Conservation (phyloP, 164 flowering plant species). For the Litsea cubeba region DNA sequence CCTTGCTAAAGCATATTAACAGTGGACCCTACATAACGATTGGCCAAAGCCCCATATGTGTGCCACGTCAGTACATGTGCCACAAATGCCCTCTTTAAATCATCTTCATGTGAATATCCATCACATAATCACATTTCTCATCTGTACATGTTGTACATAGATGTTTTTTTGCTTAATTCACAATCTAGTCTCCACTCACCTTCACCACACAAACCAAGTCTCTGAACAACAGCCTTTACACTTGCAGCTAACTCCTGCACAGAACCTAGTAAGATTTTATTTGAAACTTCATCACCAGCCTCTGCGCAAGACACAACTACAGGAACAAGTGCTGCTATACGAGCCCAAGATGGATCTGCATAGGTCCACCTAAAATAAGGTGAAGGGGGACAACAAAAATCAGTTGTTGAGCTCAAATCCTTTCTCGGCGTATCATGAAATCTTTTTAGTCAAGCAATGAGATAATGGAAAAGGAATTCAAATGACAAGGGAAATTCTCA, state of each 20-base stretch:
- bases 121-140: not conserved
- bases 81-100: not conserved
- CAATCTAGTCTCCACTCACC: slow-evolving; percentile 32
- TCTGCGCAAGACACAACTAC: slow-evolving; percentile 86
- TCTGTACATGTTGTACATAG: not conserved
- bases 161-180: not conserved
- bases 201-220: slow-evolving; percentile 75
- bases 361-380: slow-evolving; percentile 64
- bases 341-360: slow-evolving; percentile 98
- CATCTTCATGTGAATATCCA: not conserved
- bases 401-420: not conserved
- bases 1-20: not conserved
- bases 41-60: not conserved
- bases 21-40: not conserved
- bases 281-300: slow-evolving; percentile 78
- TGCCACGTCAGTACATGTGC: not conserved
- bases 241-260: slow-evolving; percentile 77
- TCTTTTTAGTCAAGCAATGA: not conserved
- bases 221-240: slow-evolving; percentile 84
- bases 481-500: not conserved
- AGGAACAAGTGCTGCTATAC: slow-evolving; percentile 95
- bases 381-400: slow-evolving; percentile 12
- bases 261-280: slow-evolving; percentile 55
- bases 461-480: not conserved
- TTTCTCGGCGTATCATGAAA: not conserved